These are phyloP conservation scores for Cavenderia fasciculata DNA, from an alignment of 78 protist genomes.

Conservation along the genomic window DNA sequence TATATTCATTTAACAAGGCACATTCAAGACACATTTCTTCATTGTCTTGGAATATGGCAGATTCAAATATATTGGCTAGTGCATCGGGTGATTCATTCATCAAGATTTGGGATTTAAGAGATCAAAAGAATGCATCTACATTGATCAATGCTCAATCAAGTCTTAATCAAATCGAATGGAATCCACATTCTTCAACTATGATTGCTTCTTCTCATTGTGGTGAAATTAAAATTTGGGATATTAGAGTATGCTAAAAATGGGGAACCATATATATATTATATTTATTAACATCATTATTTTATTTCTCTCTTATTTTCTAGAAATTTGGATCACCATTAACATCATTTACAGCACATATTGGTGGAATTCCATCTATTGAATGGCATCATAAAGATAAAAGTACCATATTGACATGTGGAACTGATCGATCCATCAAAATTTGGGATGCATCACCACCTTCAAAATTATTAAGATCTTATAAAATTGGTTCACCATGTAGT, in stretches of 20 bases:
- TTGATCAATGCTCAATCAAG: constrained; percentile 10
- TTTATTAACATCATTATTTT: not conserved
- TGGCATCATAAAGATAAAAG: constrained; percentile 27
- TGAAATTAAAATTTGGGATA: constrained; percentile 60
- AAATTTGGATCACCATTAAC: constrained; percentile 72
- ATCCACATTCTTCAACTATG: constrained; percentile 23
- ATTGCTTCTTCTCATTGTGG: constrained; percentile 46
- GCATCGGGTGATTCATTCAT: constrained; percentile 41
- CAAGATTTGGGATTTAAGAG: constrained; percentile 56
- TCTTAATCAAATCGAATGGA: constrained; percentile 48
- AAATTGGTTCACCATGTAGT: constrained; percentile 37
- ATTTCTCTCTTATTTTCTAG: not conserved
- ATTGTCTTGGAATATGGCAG: constrained; percentile 25
- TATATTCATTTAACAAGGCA: constrained; percentile 5
- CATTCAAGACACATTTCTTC: constrained; percentile 55
- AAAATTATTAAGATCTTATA: not conserved
- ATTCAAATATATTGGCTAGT: constrained; percentile 35
- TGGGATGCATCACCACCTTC: constrained; percentile 51
- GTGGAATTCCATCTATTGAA: constrained; percentile 25
- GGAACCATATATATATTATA: not conserved
- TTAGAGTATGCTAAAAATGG: constrained; percentile 13
- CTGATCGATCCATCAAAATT: constrained; percentile 26
- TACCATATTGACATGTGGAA: constrained; percentile 14
- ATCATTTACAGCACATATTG: constrained; percentile 48
- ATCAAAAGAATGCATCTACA: not conserved